Base-by-base conservation (phyloP, 23 red algal species). In the Gracilaria caudata region DNA sequence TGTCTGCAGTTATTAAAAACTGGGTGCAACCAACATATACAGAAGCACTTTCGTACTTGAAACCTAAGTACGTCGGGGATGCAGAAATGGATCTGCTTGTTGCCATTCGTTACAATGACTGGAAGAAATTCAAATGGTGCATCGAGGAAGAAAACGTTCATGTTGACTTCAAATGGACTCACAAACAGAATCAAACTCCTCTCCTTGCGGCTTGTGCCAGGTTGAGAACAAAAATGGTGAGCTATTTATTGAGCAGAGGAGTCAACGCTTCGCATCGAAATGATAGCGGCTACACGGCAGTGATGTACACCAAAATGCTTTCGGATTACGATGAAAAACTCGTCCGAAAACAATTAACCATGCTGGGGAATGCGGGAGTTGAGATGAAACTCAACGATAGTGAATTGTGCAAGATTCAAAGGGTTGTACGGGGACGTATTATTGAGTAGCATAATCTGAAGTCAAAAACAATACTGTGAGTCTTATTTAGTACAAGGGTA, bases 101-200 rank as follows among this genome's bases (percentile, higher is more conserved):
- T 4, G 84, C 93, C 9, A 95, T 95, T 57, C 70, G 86, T 4
- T 91, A 79, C 46, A 75, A 95, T 34, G 93, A 95, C 47, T 89
- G 83, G 93, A 78, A 95, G 7, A 90, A 33, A 72, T 95, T 95
- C 40, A 0, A 71, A 3, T 39, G 32, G 36, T 91, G 86, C 57
- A 20, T 95, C 0, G 91, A 88, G 60, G 59, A 73, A 29, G 10
- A 60, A 6, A 65, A 55, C 19, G 80, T 95, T 0, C 34, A 65
- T 21, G 77, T 95, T 14, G 80, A 95, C 40, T 16, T 54, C 5
- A 64, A 76, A 85, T 95, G 93, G 93, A 35, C 10, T 29, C 49
- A 90, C 26, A 95, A 95, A 58, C 85, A 90, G 63, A 81, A 95
- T 64, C 93, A 95, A 77, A 56, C 78, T 8, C 93, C 93, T 29